Conservation (phyloP, 2,329 filamentous ascomycete species). For the Aquanectria penicillioides region DNA sequence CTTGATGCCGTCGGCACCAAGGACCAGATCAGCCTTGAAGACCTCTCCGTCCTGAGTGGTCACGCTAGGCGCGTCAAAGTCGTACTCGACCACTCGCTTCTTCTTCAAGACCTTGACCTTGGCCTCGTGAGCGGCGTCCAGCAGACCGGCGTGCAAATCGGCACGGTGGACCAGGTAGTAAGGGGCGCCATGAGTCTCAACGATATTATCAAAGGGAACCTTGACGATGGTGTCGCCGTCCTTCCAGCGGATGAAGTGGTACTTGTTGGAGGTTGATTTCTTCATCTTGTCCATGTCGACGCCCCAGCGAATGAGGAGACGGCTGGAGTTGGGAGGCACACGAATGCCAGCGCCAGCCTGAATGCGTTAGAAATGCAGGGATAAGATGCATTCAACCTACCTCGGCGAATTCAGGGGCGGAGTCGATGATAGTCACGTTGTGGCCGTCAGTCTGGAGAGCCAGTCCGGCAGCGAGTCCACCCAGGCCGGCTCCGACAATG, state of each 20-base stretch:
- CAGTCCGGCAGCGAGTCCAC: too few relatives aligned
- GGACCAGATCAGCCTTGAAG: conserved; percentile 43
- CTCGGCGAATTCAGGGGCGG: too few relatives aligned
- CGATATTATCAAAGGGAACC: conserved; percentile 26
- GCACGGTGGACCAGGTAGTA: conserved; percentile 8
- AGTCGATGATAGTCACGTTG: too few relatives aligned
- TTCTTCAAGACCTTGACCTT: not conserved
- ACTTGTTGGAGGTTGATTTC: conserved; percentile 35
- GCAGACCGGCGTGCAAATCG: conserved; percentile 1
- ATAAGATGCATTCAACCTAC: too few relatives aligned
- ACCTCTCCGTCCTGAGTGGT: not conserved
- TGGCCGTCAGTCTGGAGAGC: too few relatives aligned
- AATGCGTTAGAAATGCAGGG: too few relatives aligned
- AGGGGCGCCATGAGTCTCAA: not conserved
- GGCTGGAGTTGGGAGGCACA: conserved; percentile 44
- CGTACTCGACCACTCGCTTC: not conserved
- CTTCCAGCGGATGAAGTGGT: conserved; percentile 42
- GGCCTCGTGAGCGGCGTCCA: not conserved
- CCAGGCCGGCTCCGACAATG: too few relatives aligned
- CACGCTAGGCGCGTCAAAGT: conserved; percentile 1
- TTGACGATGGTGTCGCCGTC: conserved; percentile 39
- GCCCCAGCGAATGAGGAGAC: conserved; percentile 40
- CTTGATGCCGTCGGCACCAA: conserved; percentile 71
- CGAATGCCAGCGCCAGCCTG: conserved; percentile 43
- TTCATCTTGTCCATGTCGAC: conserved; percentile 40